Percentiles rank a stretch among this genome's conserved stretches.
Conservation (phyloP, 2,329 filamentous ascomycete genomes). For the Calycina marina region DNA sequence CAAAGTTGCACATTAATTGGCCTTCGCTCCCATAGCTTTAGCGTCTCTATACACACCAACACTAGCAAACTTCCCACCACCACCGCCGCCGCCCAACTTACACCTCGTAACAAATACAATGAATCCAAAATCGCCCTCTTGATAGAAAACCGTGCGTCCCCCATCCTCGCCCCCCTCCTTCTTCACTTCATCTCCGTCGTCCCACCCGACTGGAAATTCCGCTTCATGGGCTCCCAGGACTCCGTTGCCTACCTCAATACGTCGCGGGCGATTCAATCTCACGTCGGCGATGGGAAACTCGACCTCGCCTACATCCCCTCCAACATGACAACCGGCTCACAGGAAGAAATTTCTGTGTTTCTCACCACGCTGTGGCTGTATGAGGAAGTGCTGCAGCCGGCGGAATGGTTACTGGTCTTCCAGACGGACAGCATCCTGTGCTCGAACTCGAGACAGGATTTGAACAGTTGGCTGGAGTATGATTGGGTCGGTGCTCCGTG, state of each 20-base stretch:
- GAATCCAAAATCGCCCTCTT: neutral
- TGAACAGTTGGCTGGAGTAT: neutral
- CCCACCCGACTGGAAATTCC: neutral
- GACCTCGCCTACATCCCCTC: neutral
- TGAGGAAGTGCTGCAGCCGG: neutral
- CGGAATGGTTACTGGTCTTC: neutral
- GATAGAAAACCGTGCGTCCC: neutral
- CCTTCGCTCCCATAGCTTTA: too few relatives aligned
- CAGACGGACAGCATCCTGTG: neutral
- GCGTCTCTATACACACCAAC: conserved; percentile 15
- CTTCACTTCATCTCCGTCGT: neutral
- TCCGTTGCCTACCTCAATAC: neutral
- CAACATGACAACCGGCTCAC: neutral
- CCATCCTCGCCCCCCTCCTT: neutral
- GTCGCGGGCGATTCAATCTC: neutral
- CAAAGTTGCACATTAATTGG: too few relatives aligned
- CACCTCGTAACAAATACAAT: neutral
- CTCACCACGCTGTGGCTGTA: neutral
- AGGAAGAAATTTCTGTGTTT: neutral
- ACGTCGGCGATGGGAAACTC: neutral
- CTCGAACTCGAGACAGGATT: neutral
- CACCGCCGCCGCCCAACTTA: neutral
- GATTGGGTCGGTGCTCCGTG: neutral
- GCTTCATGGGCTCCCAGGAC: neutral
- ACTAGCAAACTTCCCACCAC: too few relatives aligned